Evolutionary conservation across 164 flowering plant genomes (phyloP).

Genomic region (Tetracentron sinense): DNA sequence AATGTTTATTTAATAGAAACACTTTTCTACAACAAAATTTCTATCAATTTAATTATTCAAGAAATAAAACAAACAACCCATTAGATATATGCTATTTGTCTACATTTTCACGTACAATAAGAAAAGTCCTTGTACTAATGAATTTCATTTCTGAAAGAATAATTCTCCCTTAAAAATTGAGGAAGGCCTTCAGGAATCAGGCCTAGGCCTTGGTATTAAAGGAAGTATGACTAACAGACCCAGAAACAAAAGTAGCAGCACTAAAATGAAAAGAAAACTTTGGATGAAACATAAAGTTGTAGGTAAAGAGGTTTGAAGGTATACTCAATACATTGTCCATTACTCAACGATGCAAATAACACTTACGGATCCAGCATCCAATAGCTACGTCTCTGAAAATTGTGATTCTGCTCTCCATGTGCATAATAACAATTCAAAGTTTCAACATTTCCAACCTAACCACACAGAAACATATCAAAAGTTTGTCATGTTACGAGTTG

Average conservation of each 20-base stretch:
- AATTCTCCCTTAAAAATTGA: background rate
- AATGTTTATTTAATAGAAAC: background rate
- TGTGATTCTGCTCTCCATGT: slow-evolving; percentile 75
- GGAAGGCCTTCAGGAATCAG: background rate
- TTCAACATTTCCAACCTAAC: slow-evolving; percentile 88
- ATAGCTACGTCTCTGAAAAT: slow-evolving; percentile 90
- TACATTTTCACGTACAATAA: background rate
- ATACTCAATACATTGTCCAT: background rate
- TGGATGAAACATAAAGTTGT: background rate
- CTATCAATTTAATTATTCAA: background rate
- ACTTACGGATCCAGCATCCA: slow-evolving; percentile 98
- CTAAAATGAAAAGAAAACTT: background rate
- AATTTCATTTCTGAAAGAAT: background rate
- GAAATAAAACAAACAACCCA: background rate
- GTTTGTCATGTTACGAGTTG: slow-evolving; percentile 11
- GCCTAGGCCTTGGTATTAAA: no score
- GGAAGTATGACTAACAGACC: no score
- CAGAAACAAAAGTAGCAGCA: background rate
- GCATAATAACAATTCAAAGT: slow-evolving; percentile 97
- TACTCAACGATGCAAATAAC: slow-evolving; percentile 7
- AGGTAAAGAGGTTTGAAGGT: background rate
- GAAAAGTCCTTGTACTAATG: background rate
- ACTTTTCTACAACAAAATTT: background rate
- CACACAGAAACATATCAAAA: slow-evolving; percentile 15
- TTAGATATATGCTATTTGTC: background rate